Percentiles rank a stretch among this genome's conserved stretches.
These are phyloP conservation scores for Neofusicoccum umdonicola DNA, from an alignment of 2,329 filamentous ascomycete genomes.

Conservation along the genomic window DNA sequence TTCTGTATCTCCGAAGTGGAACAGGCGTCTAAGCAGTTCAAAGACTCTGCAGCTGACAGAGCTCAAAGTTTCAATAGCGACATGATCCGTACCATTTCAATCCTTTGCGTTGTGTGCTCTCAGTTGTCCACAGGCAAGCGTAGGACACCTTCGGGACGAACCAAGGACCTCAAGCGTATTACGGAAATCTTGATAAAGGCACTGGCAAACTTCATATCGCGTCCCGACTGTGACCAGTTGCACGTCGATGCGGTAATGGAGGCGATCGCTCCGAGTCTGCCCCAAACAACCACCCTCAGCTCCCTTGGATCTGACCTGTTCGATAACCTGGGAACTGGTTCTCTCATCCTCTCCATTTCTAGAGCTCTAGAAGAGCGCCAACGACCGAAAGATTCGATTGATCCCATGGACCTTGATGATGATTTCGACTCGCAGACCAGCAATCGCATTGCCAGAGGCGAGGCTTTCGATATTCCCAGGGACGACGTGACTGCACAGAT, in stretches of 20 bases:
- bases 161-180: conserved; percentile 26
- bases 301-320: conserved; percentile 24
- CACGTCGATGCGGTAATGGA: conserved; percentile 45
- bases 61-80: conserved; percentile 49
- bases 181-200: conserved; percentile 26
- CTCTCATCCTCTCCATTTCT: conserved; percentile 32
- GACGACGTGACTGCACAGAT: conserved; percentile 38
- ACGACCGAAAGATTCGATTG: conserved; percentile 34
- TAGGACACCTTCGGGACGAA: conserved; percentile 19
- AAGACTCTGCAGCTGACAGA: conserved; percentile 40
- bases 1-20: conserved; percentile 47
- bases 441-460: conserved; percentile 37
- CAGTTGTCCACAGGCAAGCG: conserved; percentile 21
- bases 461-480: conserved; percentile 42
- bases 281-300: conserved; percentile 25
- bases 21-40: conserved; percentile 45
- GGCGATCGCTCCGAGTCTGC: conserved; percentile 32
- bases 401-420: conserved; percentile 66
- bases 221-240: conserved; percentile 40
- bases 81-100: conserved; percentile 49
- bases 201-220: conserved; percentile 36
- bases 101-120: conserved; percentile 46
- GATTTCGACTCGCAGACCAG: conserved; percentile 62
- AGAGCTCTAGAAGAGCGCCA: conserved; percentile 29
- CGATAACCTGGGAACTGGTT: conserved; percentile 31